Evolutionary conservation across 371 early-diverging fungal species (phyloP).

Genomic region (Rhizopus stolonifer): DNA sequence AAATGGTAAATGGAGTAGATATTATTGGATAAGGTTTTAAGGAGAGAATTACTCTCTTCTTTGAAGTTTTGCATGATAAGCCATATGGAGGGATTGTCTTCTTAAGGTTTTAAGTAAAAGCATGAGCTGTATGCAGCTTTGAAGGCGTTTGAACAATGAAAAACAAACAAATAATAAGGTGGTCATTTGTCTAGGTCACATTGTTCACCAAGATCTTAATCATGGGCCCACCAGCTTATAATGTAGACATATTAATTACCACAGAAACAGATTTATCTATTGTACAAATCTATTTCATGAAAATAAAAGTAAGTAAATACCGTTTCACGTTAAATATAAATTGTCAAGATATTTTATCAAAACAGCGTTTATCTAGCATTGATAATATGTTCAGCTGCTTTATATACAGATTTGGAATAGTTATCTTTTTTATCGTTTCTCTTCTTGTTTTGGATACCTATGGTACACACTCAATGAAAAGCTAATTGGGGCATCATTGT

Average conservation of each 20-base stretch:
- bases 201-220: neutral
- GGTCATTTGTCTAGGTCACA: neutral
- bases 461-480: no score
- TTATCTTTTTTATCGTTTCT: neutral
- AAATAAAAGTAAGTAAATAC: slow-evolving; percentile 1
- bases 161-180: neutral
- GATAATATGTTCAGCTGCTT: neutral
- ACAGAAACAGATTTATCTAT: slow-evolving; percentile 1
- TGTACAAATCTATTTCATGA: slow-evolving; percentile 1
- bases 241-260: neutral
- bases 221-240: neutral
- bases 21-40: neutral
- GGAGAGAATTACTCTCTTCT: slow-evolving; percentile 1
- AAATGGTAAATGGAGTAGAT: no score
- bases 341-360: neutral
- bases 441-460: neutral
- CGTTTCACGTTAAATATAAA: slow-evolving; percentile 1
- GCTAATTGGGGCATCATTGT: no score
- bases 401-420: slow-evolving; percentile 1
- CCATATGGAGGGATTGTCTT: no score
- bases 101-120: no score
- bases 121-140: slow-evolving; percentile 1
- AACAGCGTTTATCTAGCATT: neutral
- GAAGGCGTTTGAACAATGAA: slow-evolving; percentile 1
- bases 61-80: no score